Evolutionary conservation across 495 filamentous ascomycete species (phyloP).

Genomic region (Articulospora tetracladia): DNA sequence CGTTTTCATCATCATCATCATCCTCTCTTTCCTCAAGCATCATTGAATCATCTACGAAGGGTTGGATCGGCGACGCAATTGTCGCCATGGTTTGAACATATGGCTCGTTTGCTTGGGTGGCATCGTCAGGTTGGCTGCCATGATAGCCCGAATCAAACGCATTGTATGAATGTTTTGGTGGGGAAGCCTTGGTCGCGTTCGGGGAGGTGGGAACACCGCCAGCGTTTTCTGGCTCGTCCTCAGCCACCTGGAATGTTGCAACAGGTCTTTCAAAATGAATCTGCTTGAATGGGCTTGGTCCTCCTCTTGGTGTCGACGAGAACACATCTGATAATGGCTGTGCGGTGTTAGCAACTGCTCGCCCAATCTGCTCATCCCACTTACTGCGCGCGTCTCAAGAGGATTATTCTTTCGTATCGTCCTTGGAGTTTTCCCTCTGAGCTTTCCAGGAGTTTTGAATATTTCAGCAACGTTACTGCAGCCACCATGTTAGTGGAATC

Average conservation of each 20-base stretch:
- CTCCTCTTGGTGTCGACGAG: slow-evolving; percentile 42
- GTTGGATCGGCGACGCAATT: neutral
- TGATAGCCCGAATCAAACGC: slow-evolving; percentile 76
- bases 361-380: slow-evolving; percentile 19
- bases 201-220: slow-evolving; percentile 3
- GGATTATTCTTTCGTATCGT: slow-evolving; percentile 68
- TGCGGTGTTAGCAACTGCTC: slow-evolving; percentile 16
- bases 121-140: slow-evolving; percentile 51
- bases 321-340: slow-evolving; percentile 87
- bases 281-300: slow-evolving; percentile 40
- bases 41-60: neutral
- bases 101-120: slow-evolving; percentile 15
- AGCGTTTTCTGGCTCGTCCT: slow-evolving; percentile 16
- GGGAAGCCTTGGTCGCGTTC: slow-evolving; percentile 1
- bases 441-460: slow-evolving; percentile 93
- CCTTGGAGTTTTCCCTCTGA: slow-evolving; percentile 89
- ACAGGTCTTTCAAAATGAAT: slow-evolving; percentile 22
- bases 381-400: slow-evolving; percentile 64
- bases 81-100: neutral
- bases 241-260: slow-evolving; percentile 25
- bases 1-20: slow-evolving; percentile 9
- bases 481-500: slow-evolving; percentile 34
- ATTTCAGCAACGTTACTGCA: slow-evolving; percentile 72
- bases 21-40: neutral
- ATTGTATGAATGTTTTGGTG: slow-evolving; percentile 22